Evolutionary conservation across 768 basidiomycete genomes (phyloP).

Genomic region (Trametes punicea): DNA sequence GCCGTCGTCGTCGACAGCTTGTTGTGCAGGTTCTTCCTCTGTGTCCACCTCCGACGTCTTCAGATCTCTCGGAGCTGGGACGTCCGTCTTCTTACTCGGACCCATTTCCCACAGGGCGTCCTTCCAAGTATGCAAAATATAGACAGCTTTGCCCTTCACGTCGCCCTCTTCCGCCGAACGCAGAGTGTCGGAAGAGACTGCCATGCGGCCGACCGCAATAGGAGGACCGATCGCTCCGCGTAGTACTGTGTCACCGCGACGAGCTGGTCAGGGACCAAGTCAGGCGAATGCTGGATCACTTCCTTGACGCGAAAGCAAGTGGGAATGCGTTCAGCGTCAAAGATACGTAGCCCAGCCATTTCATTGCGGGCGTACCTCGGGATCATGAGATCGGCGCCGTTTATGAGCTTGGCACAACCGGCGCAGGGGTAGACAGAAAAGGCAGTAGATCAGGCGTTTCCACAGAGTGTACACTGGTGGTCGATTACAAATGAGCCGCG

Average conservation of each 20-base stretch:
- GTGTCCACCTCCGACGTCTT: slow-evolving; percentile 25
- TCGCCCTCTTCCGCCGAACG: slow-evolving; percentile 32
- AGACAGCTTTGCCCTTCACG: slow-evolving; percentile 76
- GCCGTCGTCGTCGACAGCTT: slow-evolving; percentile 4
- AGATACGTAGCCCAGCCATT: not conserved
- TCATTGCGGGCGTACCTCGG: slow-evolving; percentile 55
- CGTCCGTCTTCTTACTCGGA: slow-evolving; percentile 45
- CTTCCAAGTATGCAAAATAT: slow-evolving; percentile 71
- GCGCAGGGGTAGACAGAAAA: slow-evolving; percentile 62
- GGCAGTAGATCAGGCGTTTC: slow-evolving; percentile 70
- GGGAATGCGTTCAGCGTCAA: not conserved
- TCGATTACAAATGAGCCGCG: not conserved
- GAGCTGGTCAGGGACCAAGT: slow-evolving; percentile 46
- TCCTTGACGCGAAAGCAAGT: slow-evolving; percentile 31
- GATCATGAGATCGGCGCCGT: slow-evolving; percentile 88
- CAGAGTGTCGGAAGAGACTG: slow-evolving; percentile 49
- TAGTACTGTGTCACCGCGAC: slow-evolving; percentile 59
- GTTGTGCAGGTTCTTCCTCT: no score
- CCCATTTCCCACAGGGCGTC: slow-evolving; percentile 72
- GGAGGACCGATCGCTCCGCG: slow-evolving; percentile 44
- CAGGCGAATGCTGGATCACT: slow-evolving; percentile 57
- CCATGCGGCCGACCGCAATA: slow-evolving; percentile 75
- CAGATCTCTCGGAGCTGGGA: slow-evolving; percentile 39
- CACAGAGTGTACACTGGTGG: slow-evolving; percentile 68
- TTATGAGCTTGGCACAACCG: slow-evolving; percentile 70